phyloP scores from a whole-genome alignment of 2,329 filamentous ascomycete species.

The Metarhizium brunneum region DNA sequence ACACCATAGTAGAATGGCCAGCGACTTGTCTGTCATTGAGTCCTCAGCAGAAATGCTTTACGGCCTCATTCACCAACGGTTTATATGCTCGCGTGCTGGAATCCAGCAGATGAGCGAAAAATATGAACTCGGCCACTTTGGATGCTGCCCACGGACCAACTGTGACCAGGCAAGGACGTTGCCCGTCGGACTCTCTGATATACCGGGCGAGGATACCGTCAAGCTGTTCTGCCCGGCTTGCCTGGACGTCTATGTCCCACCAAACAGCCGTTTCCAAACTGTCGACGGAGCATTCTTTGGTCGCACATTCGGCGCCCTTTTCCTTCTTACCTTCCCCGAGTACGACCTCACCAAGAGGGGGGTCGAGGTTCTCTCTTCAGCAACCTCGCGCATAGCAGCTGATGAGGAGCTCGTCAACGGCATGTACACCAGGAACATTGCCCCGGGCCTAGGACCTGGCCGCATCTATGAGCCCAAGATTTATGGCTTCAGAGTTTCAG shows the following conservation, averaged over 20 bases:
- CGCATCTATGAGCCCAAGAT: slow-evolving; percentile 93
- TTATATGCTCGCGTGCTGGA: slow-evolving; percentile 90
- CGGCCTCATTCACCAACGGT: slow-evolving; percentile 94
- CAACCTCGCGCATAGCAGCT: slow-evolving; percentile 23
- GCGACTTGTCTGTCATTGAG: slow-evolving; percentile 91
- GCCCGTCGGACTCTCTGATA: slow-evolving; percentile 88
- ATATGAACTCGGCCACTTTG: slow-evolving; percentile 94
- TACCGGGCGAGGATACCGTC: slow-evolving; percentile 92
- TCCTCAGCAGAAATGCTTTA: slow-evolving; percentile 97
- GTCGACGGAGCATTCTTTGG: slow-evolving; percentile 98
- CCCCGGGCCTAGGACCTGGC: slow-evolving; percentile 70
- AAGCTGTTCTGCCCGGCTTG: slow-evolving; percentile 98
- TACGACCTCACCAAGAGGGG: slow-evolving; percentile 75
- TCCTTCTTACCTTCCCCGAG: slow-evolving; percentile 97
- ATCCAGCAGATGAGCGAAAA: slow-evolving; percentile 99
- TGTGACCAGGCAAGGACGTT: slow-evolving; percentile 86
- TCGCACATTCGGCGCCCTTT: slow-evolving; percentile 91
- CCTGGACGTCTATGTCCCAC: slow-evolving; percentile 92
- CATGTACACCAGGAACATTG: slow-evolving; percentile 77
- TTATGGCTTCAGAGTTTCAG: slow-evolving; percentile 92
- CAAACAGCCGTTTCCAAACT: slow-evolving; percentile 93
- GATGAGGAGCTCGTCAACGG: slow-evolving; percentile 65
- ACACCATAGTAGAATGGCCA: slow-evolving; percentile 76
- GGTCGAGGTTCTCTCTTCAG: slow-evolving; percentile 42
- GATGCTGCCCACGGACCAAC: slow-evolving; percentile 86